Conservation (phyloP, 108 stramenopile species). For the Poteriospumella lacustris region DNA sequence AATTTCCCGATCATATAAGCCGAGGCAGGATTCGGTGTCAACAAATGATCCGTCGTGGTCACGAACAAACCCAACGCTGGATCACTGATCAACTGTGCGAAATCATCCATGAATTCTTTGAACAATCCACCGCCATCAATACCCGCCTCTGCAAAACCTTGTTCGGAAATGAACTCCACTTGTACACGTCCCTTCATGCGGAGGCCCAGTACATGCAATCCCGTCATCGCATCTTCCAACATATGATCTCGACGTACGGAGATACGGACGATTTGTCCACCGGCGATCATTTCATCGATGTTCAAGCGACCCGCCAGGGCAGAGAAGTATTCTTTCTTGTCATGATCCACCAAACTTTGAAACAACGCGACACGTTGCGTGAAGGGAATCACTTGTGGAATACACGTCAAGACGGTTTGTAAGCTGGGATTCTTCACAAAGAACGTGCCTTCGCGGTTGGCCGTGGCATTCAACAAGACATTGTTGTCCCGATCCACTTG, state of each 20-base stretch:
- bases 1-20: neutral
- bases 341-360: constrained; percentile 60
- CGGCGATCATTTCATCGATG: constrained; percentile 44
- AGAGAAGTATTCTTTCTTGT: constrained; percentile 57
- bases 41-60: constrained; percentile 41
- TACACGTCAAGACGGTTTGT: constrained; percentile 68
- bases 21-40: neutral
- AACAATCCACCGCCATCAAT: constrained; percentile 99
- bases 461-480: constrained; percentile 46
- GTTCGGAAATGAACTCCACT: constrained; percentile 82
- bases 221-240: constrained; percentile 68
- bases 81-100: constrained; percentile 47
- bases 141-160: constrained; percentile 89
- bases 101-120: constrained; percentile 74
- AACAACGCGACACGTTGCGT: constrained; percentile 70
- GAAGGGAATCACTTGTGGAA: constrained; percentile 76
- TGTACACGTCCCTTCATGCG: constrained; percentile 71
- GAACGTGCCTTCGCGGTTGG: constrained; percentile 63
- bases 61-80: constrained; percentile 43
- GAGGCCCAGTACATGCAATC: constrained; percentile 58
- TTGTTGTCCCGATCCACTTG: constrained; percentile 30
- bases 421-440: constrained; percentile 72
- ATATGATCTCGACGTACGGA: constrained; percentile 63
- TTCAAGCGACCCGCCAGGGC: constrained; percentile 38
- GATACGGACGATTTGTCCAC: constrained; percentile 58